phyloP scores from a whole-genome alignment of 306 rosid species.

The Calophaca sinica region DNA sequence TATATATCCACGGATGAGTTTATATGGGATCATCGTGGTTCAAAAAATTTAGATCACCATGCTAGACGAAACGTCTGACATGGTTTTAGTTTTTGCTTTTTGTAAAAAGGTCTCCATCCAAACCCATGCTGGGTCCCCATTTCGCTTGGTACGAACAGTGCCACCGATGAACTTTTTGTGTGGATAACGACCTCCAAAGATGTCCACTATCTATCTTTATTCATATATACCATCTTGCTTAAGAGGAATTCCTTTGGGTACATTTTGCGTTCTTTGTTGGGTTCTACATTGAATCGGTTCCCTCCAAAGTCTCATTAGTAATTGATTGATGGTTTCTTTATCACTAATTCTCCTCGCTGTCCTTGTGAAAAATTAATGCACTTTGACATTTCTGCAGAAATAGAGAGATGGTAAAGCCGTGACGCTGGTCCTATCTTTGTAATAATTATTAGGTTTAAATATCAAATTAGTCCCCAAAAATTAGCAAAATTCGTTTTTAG shows the following conservation, averaged over 20 bases:
- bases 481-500: too few species aligned
- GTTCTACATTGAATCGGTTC: constrained; percentile 39
- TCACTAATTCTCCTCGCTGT: neutral
- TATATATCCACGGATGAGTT: too few species aligned
- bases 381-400: neutral
- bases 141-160: neutral
- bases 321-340: neutral
- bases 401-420: neutral
- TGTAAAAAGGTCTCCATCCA: neutral
- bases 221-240: neutral
- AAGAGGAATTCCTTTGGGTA: neutral
- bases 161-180: neutral
- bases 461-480: too few species aligned
- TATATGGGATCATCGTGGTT: too few species aligned
- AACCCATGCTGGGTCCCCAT: neutral
- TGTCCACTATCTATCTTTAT: neutral
- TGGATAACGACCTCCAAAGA: neutral
- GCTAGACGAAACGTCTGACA: too few species aligned
- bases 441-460: neutral
- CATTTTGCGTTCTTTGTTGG: neutral
- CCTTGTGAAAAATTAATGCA: neutral
- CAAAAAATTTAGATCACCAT: too few species aligned
- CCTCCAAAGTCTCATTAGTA: neutral
- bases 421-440: constrained; percentile 7
- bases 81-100: neutral